Evolutionary conservation across 176 grass and related monocot genomes (phyloP), one percentile per base, ranked within the genome.

Genomic region (Zea mays): DNA sequence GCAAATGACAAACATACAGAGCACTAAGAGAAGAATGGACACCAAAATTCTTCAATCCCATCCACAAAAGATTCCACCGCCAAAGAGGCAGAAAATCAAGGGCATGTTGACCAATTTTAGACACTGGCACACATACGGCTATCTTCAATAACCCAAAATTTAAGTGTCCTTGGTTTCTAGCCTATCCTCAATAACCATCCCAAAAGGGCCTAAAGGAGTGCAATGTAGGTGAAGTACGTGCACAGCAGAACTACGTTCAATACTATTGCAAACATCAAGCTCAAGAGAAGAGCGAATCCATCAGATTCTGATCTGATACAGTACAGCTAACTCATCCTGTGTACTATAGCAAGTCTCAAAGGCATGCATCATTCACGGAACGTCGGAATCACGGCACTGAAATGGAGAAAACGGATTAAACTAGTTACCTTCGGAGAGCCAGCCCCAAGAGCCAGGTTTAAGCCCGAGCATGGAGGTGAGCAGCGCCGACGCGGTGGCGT

Each of bases 341-440:
- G 16, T 48, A 16, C 2, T 17, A 82, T 3, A 21, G 12, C 12
- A 48, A 60, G 11, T 40, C 10, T 36, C 33, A 50, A 46, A 63
- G 19, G 13, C 44, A 49, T 5, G 16, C 46, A 16, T 50, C 16
- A 82, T 79, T 55, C 5, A 75, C 5, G 16, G 4, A 27, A 27
- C 27, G 27, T 27, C 27, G 27, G 27, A 82, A 74, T 55, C 5
- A 75, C 13, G 21, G 5, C 16, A 36, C 11, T 8, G 4, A 59
- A 54, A 44, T 10, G 36, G 19, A 68, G 36, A 41, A 84, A 75
- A 12, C 7, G 72, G 63, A 44, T 39, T 54, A 40, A 65, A 59
- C 9, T 36, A 40, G 33, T 73, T 82, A 98, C 95, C 95, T 92
- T 98, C 95, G 17, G 91, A 98, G 82, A 98, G 95, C 95, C 95